Base-by-base conservation (phyloP, 352 stramenopile species). In the Phytophthora niederhauseri region DNA sequence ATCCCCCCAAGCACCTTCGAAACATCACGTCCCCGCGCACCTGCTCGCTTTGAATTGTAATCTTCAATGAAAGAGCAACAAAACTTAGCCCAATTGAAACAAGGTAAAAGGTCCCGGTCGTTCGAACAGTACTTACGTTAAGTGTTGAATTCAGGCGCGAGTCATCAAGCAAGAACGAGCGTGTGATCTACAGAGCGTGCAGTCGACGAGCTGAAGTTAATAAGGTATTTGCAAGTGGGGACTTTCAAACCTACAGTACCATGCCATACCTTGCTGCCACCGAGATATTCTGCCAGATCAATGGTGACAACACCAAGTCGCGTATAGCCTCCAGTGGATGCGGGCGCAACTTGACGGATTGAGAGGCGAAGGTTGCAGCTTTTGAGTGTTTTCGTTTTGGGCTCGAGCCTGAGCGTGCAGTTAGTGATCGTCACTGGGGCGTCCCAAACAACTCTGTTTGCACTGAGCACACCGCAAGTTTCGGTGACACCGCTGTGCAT, bases 91-190 rank as follows among this genome's bases (percentile, higher is more conserved):
- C 9, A 38, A 14, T n/a, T 28, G 24, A 9, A 38, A 55, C 7
- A 43, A 41, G 12, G 4, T 12, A 9, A 8, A 17, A 24, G 14
- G 43, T 22, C 6, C 34, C 15, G 15, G 9, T 53, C 20, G n/a
- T 17, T 24, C 19, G 17, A 9, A 15, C 38, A 17, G 41, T 46
- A 26, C 61, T 26, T 71, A 84, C 76, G 15, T 45, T 75, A 11
- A 82, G 65, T 9, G 71, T 74, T 26, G 73, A 84, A 54, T 84
- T 84, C 20, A 84, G 49, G 14, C 67, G 70, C 4, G 73, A 78
- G n/a, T 80, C 49, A 22, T 77, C 64, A 19, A 84, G 71, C 24
- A 80, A 59, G 36, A 75, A 81, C 22, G 66, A 73, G 6, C 64
- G 70, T 7, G 64, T 57, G 7, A 43, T 50, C 50, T 69, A 22